phyloP scores from a whole-genome alignment of 169 alveolate species.

The Cryptosporidium meleagridis region DNA sequence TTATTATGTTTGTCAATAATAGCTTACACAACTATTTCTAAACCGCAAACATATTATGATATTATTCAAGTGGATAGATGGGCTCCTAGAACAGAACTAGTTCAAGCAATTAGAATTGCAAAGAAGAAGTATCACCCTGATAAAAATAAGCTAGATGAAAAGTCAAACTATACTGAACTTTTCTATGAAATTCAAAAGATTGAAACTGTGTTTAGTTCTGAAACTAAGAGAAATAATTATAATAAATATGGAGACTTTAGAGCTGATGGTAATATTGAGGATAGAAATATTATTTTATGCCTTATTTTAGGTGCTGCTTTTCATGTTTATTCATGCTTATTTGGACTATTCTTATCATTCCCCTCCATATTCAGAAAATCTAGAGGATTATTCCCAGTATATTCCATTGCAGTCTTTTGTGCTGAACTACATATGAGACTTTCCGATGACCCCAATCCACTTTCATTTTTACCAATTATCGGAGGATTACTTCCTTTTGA shows the following conservation, averaged over 20 bases:
- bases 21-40: neutral
- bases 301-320: slow-evolving; percentile 46
- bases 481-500: slow-evolving; percentile 60
- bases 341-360: slow-evolving; percentile 58
- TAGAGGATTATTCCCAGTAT: slow-evolving; percentile 58
- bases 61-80: slow-evolving; percentile 48
- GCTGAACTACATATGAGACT: slow-evolving; percentile 70
- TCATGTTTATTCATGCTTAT: slow-evolving; percentile 57
- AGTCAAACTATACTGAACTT: slow-evolving; percentile 8
- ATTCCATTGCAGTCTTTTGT: slow-evolving; percentile 62
- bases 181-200: slow-evolving; percentile 66
- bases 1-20: neutral
- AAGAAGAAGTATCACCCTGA: slow-evolving; percentile 72
- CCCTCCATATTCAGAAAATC: slow-evolving; percentile 62
- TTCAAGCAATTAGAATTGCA: slow-evolving; percentile 60
- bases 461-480: slow-evolving; percentile 36
- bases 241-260: slow-evolving; percentile 71
- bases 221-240: slow-evolving; percentile 51
- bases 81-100: slow-evolving; percentile 59
- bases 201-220: slow-evolving; percentile 62
- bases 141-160: slow-evolving; percentile 46
- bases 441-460: slow-evolving; percentile 63
- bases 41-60: slow-evolving; percentile 34
- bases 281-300: slow-evolving; percentile 52
- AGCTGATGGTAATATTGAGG: slow-evolving; percentile 57